Conservation (phyloP, 148 eudicot genomes). For the Rhododendron griersonianum region DNA sequence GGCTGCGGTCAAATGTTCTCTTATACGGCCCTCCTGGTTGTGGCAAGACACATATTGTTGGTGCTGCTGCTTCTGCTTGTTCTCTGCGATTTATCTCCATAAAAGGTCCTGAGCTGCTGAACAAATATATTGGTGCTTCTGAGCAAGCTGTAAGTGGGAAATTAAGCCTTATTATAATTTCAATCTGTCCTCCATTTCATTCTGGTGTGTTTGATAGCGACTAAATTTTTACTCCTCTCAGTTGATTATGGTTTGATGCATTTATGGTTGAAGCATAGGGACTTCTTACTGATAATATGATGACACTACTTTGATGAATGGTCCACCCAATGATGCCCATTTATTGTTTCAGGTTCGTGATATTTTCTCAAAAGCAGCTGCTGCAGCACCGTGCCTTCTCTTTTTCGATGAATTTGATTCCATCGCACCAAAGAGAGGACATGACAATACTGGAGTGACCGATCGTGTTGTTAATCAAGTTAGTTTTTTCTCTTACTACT, state of each 20-base stretch:
- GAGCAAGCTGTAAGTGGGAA: slow-evolving; percentile 85
- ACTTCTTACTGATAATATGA: not conserved
- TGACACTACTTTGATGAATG: not conserved
- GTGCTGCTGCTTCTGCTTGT: slow-evolving; percentile 97
- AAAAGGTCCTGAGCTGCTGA: slow-evolving; percentile 94
- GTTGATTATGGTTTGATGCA: too few relatives aligned
- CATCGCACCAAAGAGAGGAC: slow-evolving; percentile 98
- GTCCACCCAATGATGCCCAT: not conserved
- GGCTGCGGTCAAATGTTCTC: slow-evolving; percentile 90
- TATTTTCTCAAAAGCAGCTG: slow-evolving; percentile 91
- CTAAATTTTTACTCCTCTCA: not conserved
- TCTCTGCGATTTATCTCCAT: slow-evolving; percentile 89
- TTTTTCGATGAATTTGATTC: slow-evolving; percentile 99
- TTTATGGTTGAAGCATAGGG: not conserved
- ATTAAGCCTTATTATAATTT: not conserved
- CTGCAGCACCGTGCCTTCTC: slow-evolving; percentile 97
- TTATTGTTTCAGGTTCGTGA: slow-evolving; percentile 75
- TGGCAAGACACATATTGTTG: slow-evolving; percentile 97
- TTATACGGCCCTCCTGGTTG: slow-evolving; percentile 99
- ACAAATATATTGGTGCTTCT: slow-evolving; percentile 98
- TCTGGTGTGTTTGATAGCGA: not conserved
- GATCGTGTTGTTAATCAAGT: slow-evolving; percentile 99
- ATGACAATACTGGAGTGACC: slow-evolving; percentile 98
- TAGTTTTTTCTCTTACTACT: slow-evolving; percentile 12
- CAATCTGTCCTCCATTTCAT: not conserved